phyloP scores from a whole-genome alignment of 2,329 filamentous ascomycete genomes.

The Microdochium bolleyi region DNA sequence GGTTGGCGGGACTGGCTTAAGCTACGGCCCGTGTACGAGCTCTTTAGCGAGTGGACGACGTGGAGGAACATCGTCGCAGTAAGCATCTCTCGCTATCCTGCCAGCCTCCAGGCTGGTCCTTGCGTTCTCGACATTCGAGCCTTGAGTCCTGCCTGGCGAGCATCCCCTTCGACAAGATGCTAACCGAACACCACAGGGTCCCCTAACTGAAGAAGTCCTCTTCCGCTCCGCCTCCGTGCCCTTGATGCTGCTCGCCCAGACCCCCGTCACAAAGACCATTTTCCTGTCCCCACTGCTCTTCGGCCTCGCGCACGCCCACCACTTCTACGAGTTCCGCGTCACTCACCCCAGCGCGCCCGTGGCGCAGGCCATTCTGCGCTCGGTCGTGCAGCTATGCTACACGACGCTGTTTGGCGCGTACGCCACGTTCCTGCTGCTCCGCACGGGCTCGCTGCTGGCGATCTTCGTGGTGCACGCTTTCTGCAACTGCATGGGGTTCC shows the following conservation, averaged over 20 bases:
- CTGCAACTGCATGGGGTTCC: slow-evolving; percentile 88
- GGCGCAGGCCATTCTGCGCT: slow-evolving; percentile 57
- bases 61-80: slow-evolving; percentile 87
- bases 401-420: slow-evolving; percentile 93
- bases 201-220: slow-evolving; percentile 85
- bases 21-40: slow-evolving; percentile 45
- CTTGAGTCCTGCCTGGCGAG: neutral
- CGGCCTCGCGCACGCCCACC: slow-evolving; percentile 87
- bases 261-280: slow-evolving; percentile 52
- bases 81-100: slow-evolving; percentile 25
- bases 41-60: slow-evolving; percentile 66
- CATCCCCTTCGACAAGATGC: too few relatives aligned
- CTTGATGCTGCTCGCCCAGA: slow-evolving; percentile 65
- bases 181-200: too few relatives aligned
- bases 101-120: neutral
- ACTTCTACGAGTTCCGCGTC: slow-evolving; percentile 89
- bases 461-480: slow-evolving; percentile 75
- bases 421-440: slow-evolving; percentile 79
- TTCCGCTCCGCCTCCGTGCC: slow-evolving; percentile 85
- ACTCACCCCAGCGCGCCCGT: slow-evolving; percentile 66
- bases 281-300: slow-evolving; percentile 85
- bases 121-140: too few relatives aligned
- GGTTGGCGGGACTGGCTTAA: slow-evolving; percentile 58
- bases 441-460: slow-evolving; percentile 73
- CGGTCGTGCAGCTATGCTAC: slow-evolving; percentile 78